phyloP scores from a whole-genome alignment of 73 alveolate species.

The Tetrahymena elliotti region DNA sequence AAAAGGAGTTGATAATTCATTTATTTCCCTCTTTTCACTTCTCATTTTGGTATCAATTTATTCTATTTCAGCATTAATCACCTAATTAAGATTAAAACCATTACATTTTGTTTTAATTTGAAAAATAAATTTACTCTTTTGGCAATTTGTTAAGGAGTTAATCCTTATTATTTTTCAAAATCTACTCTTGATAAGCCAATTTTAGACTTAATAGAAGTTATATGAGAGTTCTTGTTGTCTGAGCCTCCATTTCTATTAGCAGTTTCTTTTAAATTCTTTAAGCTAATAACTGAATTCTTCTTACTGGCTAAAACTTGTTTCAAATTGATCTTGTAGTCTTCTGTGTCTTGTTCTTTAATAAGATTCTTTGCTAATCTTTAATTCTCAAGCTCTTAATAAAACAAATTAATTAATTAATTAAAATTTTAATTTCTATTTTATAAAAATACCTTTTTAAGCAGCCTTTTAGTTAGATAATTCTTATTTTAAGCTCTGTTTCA shows the following conservation, averaged over 20 bases:
- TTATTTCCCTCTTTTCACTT: not conserved
- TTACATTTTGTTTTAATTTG: not conserved
- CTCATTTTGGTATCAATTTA: not conserved
- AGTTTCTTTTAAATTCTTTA: not conserved
- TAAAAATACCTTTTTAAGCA: not conserved
- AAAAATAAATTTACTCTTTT: not conserved
- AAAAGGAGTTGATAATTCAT: not conserved
- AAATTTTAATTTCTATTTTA: not conserved
- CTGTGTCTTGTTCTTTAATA: not conserved
- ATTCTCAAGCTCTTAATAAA: not conserved
- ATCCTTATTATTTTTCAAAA: not conserved
- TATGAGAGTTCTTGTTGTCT: not conserved
- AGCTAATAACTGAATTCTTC: not conserved
- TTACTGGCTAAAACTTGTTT: not conserved
- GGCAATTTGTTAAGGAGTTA: not conserved
- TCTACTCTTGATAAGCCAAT: not conserved
- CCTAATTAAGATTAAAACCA: not conserved
- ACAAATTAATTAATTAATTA: not conserved
- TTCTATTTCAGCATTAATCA: not conserved
- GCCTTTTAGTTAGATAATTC: not conserved
- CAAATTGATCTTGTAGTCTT: not conserved
- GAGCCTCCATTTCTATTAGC: not conserved
- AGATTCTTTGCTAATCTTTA: not conserved
- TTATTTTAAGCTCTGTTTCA: not conserved
- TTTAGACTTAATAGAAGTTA: not conserved